Conservation (phyloP, 805 yeast species). For the Torulaspora gathmanii region DNA sequence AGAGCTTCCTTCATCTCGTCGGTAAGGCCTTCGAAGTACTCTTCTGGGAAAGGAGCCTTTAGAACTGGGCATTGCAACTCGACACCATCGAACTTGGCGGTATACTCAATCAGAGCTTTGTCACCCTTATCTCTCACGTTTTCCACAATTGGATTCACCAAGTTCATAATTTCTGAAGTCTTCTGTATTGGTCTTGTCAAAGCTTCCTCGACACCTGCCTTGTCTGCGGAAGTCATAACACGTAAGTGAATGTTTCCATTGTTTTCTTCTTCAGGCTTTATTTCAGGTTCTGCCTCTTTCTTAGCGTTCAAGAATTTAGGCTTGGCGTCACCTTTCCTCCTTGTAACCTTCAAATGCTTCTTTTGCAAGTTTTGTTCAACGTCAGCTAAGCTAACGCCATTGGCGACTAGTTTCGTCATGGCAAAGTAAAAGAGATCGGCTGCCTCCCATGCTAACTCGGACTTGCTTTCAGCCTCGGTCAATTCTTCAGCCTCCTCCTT, state of each 20-base stretch:
- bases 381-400: conserved; percentile 75
- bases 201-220: conserved; percentile 51
- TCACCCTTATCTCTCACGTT: conserved; percentile 78
- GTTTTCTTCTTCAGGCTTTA: conserved; percentile 18
- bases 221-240: conserved; percentile 25
- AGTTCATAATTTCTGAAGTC: conserved; percentile 85
- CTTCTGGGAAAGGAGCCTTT: conserved; percentile 80
- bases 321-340: conserved; percentile 96
- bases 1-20: conserved; percentile 77
- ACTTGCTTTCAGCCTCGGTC: conserved; percentile 67
- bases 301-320: conserved; percentile 54
- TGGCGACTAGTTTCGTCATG: conserved; percentile 62
- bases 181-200: conserved; percentile 93
- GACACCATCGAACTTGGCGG: conserved; percentile 89
- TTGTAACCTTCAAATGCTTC: conserved; percentile 79
- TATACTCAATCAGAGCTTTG: conserved; percentile 77
- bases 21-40: conserved; percentile 64
- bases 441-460: conserved; percentile 91
- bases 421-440: conserved; percentile 87
- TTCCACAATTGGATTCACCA: conserved; percentile 85
- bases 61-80: conserved; percentile 65
- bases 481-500: conserved; percentile 96
- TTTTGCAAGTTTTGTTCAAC: conserved; percentile 79
- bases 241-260: conserved; percentile 29
- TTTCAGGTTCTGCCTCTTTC: conserved; percentile 11